Percentiles rank a stretch among this genome's conserved stretches.
phyloP scores from a whole-genome alignment of 202 grass and related monocot species.

The Tripidium arundinaceum region DNA sequence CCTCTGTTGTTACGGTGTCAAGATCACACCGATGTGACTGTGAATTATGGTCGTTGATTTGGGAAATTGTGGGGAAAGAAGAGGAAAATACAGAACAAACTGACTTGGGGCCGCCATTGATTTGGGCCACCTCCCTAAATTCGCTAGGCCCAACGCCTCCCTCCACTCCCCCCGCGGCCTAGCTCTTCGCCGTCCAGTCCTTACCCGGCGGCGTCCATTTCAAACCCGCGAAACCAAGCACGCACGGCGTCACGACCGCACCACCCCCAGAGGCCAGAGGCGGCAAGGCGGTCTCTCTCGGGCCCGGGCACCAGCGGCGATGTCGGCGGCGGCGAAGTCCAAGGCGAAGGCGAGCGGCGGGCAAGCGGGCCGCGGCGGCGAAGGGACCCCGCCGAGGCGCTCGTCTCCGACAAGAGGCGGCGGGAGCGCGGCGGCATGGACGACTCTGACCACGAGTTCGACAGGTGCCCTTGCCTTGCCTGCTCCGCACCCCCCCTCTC shows the following conservation, averaged over 20 bases:
- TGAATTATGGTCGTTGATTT: no score
- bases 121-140: neutral
- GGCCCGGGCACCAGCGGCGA: conserved; percentile 12
- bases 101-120: neutral
- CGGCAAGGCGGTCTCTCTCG: neutral
- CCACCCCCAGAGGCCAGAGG: neutral
- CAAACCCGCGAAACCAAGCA: conserved; percentile 13
- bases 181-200: neutral
- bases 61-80: no score
- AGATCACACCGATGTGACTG: no score
- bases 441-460: conserved; percentile 51
- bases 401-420: conserved; percentile 40
- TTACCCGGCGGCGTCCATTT: neutral
- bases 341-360: conserved; percentile 40
- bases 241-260: no score
- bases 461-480: conserved; percentile 12
- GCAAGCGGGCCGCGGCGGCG: conserved; percentile 30
- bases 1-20: no score
- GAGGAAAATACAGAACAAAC: no score
- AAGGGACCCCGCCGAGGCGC: conserved; percentile 35
- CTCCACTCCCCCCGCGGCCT: neutral
- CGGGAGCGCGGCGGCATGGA: conserved; percentile 33
- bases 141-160: neutral
- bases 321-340: conserved; percentile 32
- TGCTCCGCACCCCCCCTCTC: no score